Base-by-base conservation (phyloP, 352 stramenopile genomes). In the Globisporangium echinulatum region DNA sequence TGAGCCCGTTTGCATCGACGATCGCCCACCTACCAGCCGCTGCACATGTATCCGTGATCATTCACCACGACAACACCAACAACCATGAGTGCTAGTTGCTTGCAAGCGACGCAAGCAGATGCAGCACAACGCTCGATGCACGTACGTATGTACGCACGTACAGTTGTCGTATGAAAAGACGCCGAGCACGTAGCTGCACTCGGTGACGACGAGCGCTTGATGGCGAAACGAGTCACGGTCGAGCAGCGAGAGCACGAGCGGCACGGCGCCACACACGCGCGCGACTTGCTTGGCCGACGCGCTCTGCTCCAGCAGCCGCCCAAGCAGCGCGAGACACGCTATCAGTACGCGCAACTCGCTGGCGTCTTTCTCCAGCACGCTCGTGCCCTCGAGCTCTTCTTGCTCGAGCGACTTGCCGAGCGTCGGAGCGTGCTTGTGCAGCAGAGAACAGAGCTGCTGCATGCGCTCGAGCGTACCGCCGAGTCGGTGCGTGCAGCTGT, bases 91-190 rank as follows among this genome's bases (percentile, higher is more conserved):
- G 25, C 25, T 33, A 33, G 25, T 33, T 33, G 25, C 25, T 33
- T 33, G 25, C 25, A 33, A 33, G 25, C 25, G 25, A 33, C 25
- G 25, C 25, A 33, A 33, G 25, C 33, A 38, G 46, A 44, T 40
- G n/a, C 42, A 37, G 17, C n/a, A 54, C 11, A 44, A 13, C 7
- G 7, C 7, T 44, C 11, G 40, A 5, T 44, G 40, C 40, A 44
- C 40, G 43, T n/a, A 40, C 38, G 6, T 3, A 74, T 72, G 56
- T 43, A 88, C 38, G 6, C 4, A 74, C 74, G 56, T 43, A 88
- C 79, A 71, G 66, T 85, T 77, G 33, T 83, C 65, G 66, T 78
- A 79, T 1, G 79, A 78, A 59, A 76, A 86, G 6, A 77, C 62
- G 6, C 72, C 67, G n/a, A 88, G 68, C 38, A 87, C 57, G 38